Evolutionary conservation across 2,329 filamentous ascomycete species (phyloP).

Genomic region (Penicillium sp.): DNA sequence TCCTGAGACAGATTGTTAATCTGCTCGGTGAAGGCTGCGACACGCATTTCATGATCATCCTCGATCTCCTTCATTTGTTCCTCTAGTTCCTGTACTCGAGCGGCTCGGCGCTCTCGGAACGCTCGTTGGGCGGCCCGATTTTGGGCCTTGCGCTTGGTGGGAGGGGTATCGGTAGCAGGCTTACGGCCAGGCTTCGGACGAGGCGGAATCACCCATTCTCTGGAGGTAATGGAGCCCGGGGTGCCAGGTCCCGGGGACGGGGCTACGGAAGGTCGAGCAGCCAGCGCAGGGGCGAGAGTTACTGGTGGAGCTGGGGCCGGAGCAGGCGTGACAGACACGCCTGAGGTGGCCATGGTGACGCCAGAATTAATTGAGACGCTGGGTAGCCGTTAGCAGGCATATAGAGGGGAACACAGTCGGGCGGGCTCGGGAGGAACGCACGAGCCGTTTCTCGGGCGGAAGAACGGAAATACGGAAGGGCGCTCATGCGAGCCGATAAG

Average conservation of each 20-base stretch:
- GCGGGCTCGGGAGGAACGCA: conserved; percentile 20
- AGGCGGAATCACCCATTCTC: conserved; percentile 80
- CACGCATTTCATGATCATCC: conserved; percentile 42
- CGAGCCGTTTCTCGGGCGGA: conserved; percentile 31
- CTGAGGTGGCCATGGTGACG: conserved; percentile 37
- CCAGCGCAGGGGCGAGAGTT: conserved; percentile 33
- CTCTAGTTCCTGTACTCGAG: conserved; percentile 66
- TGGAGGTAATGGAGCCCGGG: conserved; percentile 60
- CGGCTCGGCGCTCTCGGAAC: conserved; percentile 80
- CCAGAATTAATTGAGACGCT: conserved; percentile 18
- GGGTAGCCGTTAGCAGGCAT: conserved; percentile 20
- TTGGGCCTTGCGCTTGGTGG: conserved; percentile 89
- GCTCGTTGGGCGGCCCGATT: conserved; percentile 87
- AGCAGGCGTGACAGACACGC: conserved; percentile 34
- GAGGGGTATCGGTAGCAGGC: conserved; percentile 85
- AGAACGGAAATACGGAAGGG: conserved; percentile 35
- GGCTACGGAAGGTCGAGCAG: conserved; percentile 36
- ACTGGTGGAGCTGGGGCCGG: conserved; percentile 29
- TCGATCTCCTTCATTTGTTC: conserved; percentile 47
- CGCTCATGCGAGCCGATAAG: conserved; percentile 29
- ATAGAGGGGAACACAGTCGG: conserved; percentile 14
- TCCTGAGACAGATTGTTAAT: conserved; percentile 56
- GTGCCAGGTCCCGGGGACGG: conserved; percentile 37
- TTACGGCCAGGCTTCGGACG: conserved; percentile 87
- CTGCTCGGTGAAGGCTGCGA: conserved; percentile 50